Evolutionary conservation across 78 protist species (phyloP).

Genomic region (Speleostelium caveatum): DNA sequence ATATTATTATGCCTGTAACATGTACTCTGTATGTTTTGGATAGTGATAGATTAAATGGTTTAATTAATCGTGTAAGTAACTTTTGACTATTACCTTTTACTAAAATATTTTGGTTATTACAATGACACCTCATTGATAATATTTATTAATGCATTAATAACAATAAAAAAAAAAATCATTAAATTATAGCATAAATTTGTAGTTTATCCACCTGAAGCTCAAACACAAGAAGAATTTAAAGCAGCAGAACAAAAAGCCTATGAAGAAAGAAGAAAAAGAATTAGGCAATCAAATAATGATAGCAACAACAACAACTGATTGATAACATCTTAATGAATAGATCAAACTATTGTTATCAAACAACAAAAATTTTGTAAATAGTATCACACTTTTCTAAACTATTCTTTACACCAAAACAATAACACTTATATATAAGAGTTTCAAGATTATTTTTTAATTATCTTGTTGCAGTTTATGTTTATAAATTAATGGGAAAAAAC

Average conservation of each 20-base stretch:
- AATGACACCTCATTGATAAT: neutral
- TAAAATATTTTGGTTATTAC: too few relatives aligned
- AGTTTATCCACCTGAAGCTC: constrained; percentile 36
- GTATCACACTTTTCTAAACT: too few relatives aligned
- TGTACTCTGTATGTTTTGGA: constrained; percentile 7
- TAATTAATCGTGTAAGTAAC: constrained; percentile 4
- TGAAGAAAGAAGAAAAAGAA: neutral
- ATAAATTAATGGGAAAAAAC: constrained; percentile 62
- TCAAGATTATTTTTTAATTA: neutral
- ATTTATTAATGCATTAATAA: neutral
- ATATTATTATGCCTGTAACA: neutral
- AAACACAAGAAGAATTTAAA: constrained; percentile 18
- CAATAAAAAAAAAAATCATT: neutral
- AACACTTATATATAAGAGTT: too few relatives aligned
- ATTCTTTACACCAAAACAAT: too few relatives aligned
- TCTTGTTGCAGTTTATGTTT: neutral
- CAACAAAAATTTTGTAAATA: too few relatives aligned
- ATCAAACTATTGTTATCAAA: neutral
- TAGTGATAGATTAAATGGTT: constrained; percentile 9
- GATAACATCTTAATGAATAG: too few relatives aligned
- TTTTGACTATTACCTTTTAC: too few relatives aligned
- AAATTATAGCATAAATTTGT: constrained; percentile 15
- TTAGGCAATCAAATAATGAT: neutral
- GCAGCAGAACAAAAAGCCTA: neutral
- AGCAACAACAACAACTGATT: constrained; percentile 1